A percentile compares a stretch with the other conserved stretches of the same genome.
phyloP scores from a whole-genome alignment of 2,329 filamentous ascomycete species.

The Zasmidium cellare region DNA sequence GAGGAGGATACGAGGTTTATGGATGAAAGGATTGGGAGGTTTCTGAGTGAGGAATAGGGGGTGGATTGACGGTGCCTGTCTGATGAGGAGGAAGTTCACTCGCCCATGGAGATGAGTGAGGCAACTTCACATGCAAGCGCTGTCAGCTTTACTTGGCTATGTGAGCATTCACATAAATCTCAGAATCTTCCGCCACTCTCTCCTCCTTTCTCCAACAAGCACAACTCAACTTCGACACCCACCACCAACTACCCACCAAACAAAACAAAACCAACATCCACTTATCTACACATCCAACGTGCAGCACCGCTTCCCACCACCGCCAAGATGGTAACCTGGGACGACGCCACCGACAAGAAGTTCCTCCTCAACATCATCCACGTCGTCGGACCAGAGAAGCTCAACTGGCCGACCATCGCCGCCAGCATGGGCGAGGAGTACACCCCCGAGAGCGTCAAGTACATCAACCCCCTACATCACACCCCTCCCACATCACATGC shows the following conservation, averaged over 20 bases:
- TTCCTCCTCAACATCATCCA: conserved; percentile 13
- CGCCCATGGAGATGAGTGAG: no score
- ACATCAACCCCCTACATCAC: no score
- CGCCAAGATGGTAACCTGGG: conserved; percentile 9
- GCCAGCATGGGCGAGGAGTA: conserved; percentile 7
- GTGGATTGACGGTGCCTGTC: neutral
- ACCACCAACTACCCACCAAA: neutral
- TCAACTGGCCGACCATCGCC: conserved; percentile 4
- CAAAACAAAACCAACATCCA: no score
- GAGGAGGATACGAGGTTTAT: neutral
- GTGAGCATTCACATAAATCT: no score
- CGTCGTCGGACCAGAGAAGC: neutral
- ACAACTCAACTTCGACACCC: neutral
- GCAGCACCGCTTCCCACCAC: no score
- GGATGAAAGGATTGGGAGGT: neutral
- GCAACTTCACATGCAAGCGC: no score
- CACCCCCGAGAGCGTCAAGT: neutral
- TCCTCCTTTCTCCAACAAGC: neutral
- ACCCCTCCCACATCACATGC: neutral
- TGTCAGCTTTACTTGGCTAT: no score
- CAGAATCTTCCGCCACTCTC: neutral
- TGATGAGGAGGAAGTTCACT: neutral
- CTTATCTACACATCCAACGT: neutral
- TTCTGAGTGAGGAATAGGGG: neutral
- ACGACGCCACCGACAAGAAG: conserved; percentile 9